Evolutionary conservation across 225 moss, liverwort and hornwort species (phyloP).

Genomic region (Polytrichum commune): DNA sequence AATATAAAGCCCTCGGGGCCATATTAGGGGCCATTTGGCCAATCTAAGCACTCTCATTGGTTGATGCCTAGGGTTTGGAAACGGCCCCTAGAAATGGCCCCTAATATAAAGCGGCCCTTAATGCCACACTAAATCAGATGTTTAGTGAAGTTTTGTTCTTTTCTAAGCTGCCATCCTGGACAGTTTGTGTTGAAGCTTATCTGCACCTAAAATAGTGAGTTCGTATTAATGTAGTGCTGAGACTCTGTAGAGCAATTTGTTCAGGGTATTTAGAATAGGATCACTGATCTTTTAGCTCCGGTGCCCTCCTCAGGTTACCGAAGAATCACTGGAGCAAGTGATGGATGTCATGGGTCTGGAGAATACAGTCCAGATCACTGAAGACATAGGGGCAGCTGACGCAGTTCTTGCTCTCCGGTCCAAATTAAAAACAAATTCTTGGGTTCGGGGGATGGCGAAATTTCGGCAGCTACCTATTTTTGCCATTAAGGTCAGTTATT

Average conservation of each 20-base stretch:
- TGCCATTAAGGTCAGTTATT: slow-evolving; percentile 67
- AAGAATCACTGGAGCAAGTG: slow-evolving; percentile 85
- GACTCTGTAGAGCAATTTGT: not conserved
- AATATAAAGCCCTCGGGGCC: too few species aligned
- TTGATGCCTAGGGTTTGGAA: too few species aligned
- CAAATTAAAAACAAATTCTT: slow-evolving; percentile 81
- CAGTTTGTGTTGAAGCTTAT: too few species aligned
- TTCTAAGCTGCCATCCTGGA: too few species aligned
- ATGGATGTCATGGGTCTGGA: slow-evolving; percentile 97
- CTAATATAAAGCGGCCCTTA: too few species aligned
- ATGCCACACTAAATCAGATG: too few species aligned
- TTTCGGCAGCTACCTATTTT: slow-evolving; percentile 89
- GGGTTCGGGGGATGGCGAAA: slow-evolving; percentile 97
- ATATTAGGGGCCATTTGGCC: too few species aligned
- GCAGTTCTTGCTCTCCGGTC: slow-evolving; percentile 87
- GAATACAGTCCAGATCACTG: slow-evolving; percentile 80
- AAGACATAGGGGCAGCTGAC: slow-evolving; percentile 87
- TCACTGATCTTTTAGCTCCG: slow-evolving; percentile 5
- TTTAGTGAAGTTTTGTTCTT: too few species aligned
- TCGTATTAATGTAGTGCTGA: too few species aligned
- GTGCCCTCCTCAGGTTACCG: slow-evolving; percentile 58
- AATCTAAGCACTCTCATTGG: too few species aligned
- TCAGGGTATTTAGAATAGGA: not conserved
- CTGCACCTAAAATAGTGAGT: too few species aligned
- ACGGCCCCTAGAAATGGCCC: too few species aligned